Evolutionary conservation across 2,329 filamentous ascomycete genomes (phyloP).

Genomic region (Ceratocystis eucalypticola): DNA sequence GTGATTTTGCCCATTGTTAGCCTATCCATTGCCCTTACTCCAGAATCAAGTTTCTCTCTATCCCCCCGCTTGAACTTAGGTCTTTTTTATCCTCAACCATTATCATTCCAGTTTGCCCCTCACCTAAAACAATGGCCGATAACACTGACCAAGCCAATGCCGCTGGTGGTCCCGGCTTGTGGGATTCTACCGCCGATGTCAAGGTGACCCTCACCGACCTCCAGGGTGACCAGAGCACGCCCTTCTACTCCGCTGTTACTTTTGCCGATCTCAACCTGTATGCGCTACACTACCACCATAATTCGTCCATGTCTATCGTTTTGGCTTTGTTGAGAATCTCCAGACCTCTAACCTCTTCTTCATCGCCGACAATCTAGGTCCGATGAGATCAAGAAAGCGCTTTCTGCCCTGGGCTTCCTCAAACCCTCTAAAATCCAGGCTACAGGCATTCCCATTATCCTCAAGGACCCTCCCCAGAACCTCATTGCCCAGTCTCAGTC

Average conservation of each 20-base stretch:
- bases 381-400: constrained; percentile 56
- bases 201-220: constrained; percentile 86
- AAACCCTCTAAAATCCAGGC: constrained; percentile 98
- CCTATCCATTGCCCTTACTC: background rate
- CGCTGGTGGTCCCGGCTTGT: constrained; percentile 38
- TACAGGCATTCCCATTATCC: constrained; percentile 77
- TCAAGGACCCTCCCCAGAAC: constrained; percentile 75
- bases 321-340: background rate
- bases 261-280: constrained; percentile 83
- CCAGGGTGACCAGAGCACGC: constrained; percentile 73
- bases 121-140: constrained; percentile 24
- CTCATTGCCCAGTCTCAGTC: constrained; percentile 99
- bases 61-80: constrained; percentile 18
- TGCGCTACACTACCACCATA: constrained; percentile 20
- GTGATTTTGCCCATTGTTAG: background rate
- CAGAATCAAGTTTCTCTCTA: background rate
- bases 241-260: constrained; percentile 67
- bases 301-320: background rate
- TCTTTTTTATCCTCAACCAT: background rate
- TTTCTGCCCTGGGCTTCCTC: constrained; percentile 71
- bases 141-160: constrained; percentile 27
- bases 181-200: constrained; percentile 72
- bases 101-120: constrained; percentile 20
- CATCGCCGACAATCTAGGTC: constrained; percentile 22
- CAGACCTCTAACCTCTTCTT: constrained; percentile 13